These are phyloP conservation scores for Spathaspora sp. DNA, from an alignment of 805 yeast genomes.

Conservation along the genomic window DNA sequence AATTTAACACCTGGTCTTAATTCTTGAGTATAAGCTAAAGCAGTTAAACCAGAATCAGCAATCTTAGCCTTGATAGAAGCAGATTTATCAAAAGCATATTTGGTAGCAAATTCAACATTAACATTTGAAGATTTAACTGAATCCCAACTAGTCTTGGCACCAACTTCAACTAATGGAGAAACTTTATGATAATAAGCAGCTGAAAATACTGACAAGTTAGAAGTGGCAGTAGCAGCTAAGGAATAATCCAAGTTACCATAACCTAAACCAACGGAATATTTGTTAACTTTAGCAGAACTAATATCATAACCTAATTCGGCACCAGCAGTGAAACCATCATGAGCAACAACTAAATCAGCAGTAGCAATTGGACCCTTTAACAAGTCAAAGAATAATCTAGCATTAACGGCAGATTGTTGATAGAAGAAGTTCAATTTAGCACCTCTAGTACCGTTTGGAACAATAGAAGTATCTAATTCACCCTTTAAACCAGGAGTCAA, in stretches of 20 bases:
- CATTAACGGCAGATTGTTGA: slow-evolving; percentile 89
- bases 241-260: slow-evolving; percentile 87
- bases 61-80: slow-evolving; percentile 95
- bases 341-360: slow-evolving; percentile 93
- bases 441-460: slow-evolving; percentile 80
- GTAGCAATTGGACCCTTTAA: slow-evolving; percentile 93
- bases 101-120: slow-evolving; percentile 92
- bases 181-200: slow-evolving; percentile 98
- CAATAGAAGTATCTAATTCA: slow-evolving; percentile 81
- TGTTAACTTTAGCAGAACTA: slow-evolving; percentile 85
- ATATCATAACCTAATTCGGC: slow-evolving; percentile 97
- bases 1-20: slow-evolving; percentile 94
- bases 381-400: slow-evolving; percentile 92
- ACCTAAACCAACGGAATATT: slow-evolving; percentile 91
- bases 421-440: slow-evolving; percentile 89
- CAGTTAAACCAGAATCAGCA: slow-evolving; percentile 92
- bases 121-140: slow-evolving; percentile 78
- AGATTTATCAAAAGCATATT: slow-evolving; percentile 82
- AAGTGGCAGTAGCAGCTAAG: slow-evolving; percentile 77
- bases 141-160: slow-evolving; percentile 97
- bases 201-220: slow-evolving; percentile 83
- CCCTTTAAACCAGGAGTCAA: slow-evolving; percentile 94
- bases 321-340: slow-evolving; percentile 95
- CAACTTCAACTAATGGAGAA: slow-evolving; percentile 87
- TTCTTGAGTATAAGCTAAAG: slow-evolving; percentile 89